Evolutionary conservation across 31 red algal genomes (phyloP).

Genomic region (Odonthalia washingtoniensis): DNA sequence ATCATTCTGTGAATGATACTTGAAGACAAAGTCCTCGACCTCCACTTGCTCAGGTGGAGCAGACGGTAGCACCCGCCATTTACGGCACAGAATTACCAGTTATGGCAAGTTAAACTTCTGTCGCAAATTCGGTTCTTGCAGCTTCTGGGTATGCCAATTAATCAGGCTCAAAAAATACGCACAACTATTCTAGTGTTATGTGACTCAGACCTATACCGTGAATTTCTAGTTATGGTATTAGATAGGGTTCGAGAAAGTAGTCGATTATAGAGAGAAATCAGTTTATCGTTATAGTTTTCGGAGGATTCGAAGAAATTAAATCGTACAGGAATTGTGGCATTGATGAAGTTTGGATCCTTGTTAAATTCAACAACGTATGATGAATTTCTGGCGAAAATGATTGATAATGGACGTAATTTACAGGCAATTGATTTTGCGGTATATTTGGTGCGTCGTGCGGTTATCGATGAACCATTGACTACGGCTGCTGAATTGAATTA

Average conservation of each 20-base stretch:
- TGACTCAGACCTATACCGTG: too few species aligned
- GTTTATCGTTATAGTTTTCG: conserved; percentile 81
- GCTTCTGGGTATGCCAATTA: too few species aligned
- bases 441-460: conserved; percentile 66
- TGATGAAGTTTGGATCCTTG: conserved; percentile 67
- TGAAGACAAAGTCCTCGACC: too few species aligned
- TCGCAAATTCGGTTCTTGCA: too few species aligned
- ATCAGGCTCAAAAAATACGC: too few species aligned
- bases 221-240: too few species aligned
- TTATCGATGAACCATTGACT: conserved; percentile 78
- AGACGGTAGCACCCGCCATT: too few species aligned
- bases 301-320: conserved; percentile 77
- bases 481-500: conserved; percentile 79
- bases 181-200: too few species aligned
- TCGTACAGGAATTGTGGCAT: conserved; percentile 67
- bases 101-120: too few species aligned
- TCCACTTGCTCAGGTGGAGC: too few species aligned
- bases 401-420: conserved; percentile 82
- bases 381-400: conserved; percentile 78
- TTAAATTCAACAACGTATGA: conserved; percentile 85
- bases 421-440: conserved; percentile 86
- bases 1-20: too few species aligned
- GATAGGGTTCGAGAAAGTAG: conserved; percentile 79
- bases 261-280: conserved; percentile 81
- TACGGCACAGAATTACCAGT: too few species aligned